Percentiles rank a stretch among this genome's conserved stretches.
Conservation (phyloP, 129 eudicot genomes). For the Kitagawia praeruptora region DNA sequence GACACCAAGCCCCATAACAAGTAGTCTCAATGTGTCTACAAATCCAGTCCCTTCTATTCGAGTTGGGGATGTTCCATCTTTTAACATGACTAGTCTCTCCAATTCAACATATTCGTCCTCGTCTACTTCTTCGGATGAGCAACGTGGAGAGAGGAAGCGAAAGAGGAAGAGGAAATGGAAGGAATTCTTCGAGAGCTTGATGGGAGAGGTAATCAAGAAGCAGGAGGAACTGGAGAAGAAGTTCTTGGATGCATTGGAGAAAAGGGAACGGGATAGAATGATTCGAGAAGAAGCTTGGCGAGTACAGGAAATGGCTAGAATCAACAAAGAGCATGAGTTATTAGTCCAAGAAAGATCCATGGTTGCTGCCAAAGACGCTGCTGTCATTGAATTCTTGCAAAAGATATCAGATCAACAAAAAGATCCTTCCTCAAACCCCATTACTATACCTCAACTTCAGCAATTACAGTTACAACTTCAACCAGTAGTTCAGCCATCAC, state of each 20-base stretch:
- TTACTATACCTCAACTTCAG: constrained; percentile 1
- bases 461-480: constrained; percentile 18
- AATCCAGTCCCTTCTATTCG: constrained; percentile 20
- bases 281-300: constrained; percentile 82
- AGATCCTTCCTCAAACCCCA: constrained; percentile 27
- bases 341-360: constrained; percentile 72
- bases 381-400: constrained; percentile 60
- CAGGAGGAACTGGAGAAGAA: constrained; percentile 74
- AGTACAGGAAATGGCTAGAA: constrained; percentile 54
- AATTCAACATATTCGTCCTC: constrained; percentile 62
- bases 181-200: constrained; percentile 62
- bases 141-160: constrained; percentile 35
- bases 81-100: constrained; percentile 16
- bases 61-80: not conserved
- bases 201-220: constrained; percentile 63
- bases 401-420: constrained; percentile 34
- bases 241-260: constrained; percentile 64
- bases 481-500: not conserved
- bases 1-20: not conserved
- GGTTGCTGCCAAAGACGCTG: constrained; percentile 78
- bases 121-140: constrained; percentile 76
- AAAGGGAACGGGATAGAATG: constrained; percentile 61
- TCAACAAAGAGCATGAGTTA: constrained; percentile 62
- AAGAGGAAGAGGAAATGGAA: constrained; percentile 69
- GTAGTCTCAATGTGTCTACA: constrained; percentile 12